phyloP scores from a whole-genome alignment of 2,329 filamentous ascomycete genomes.

The Alternaria triticina region DNA sequence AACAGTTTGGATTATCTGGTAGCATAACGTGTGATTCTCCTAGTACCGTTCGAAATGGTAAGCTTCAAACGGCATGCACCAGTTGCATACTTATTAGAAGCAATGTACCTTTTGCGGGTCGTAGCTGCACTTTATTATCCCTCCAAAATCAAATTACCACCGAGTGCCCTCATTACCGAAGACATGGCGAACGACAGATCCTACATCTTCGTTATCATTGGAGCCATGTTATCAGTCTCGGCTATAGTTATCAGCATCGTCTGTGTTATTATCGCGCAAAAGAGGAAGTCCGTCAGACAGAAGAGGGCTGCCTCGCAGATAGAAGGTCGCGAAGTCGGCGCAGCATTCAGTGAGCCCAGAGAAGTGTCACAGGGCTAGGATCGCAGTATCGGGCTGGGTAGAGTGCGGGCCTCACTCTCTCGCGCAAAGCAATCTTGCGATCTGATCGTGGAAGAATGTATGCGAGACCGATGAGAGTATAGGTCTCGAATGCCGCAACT shows the following conservation, averaged over 20 bases:
- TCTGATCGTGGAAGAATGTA: not conserved
- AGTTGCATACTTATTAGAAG: not conserved
- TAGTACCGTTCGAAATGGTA: not conserved
- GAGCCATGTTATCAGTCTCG: not conserved
- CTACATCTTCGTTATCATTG: not conserved
- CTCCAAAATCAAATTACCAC: not conserved
- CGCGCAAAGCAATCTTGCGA: not conserved
- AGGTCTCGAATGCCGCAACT: not conserved
- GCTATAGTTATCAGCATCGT: conserved; percentile 1
- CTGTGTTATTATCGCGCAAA: not conserved
- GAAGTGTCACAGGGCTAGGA: not conserved
- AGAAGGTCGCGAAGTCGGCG: not conserved
- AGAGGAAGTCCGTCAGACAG: not conserved
- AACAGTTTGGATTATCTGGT: not conserved
- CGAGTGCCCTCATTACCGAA: not conserved
- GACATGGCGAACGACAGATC: conserved; percentile 1
- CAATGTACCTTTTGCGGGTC: not conserved
- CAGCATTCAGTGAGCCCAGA: not conserved
- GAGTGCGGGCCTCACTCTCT: not conserved
- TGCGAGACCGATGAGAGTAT: not conserved
- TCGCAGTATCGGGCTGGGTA: not conserved
- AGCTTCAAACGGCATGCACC: not conserved
- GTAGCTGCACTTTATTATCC: not conserved
- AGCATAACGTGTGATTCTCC: not conserved
- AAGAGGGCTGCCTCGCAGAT: not conserved